These are phyloP conservation scores for Neurospora tetraspora DNA, from an alignment of 495 filamentous ascomycete species.

Conservation along the genomic window DNA sequence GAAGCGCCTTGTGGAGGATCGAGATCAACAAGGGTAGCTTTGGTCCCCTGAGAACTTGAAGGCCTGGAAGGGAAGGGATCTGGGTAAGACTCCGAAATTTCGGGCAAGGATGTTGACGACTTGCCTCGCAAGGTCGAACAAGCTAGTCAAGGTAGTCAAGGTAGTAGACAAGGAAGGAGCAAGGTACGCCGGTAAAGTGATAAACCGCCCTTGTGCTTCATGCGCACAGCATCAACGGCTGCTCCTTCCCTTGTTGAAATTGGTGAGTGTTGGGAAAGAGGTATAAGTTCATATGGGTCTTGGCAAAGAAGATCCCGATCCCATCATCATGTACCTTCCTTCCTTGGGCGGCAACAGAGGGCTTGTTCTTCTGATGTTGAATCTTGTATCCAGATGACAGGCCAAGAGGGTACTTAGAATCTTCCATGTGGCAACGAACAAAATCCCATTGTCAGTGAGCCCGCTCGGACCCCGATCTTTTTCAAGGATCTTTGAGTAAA, in stretches of 20 bases:
- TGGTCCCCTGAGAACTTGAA: not conserved
- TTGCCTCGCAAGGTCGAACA: not conserved
- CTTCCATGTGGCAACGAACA: not conserved
- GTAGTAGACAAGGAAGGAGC: not conserved
- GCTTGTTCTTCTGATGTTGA: not conserved
- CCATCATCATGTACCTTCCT: not conserved
- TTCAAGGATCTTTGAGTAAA: not conserved
- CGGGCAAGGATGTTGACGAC: not conserved
- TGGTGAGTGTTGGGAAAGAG: not conserved
- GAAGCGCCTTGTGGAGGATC: not conserved
- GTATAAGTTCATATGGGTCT: not conserved
- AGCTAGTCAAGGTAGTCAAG: not conserved
- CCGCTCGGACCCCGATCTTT: not conserved
- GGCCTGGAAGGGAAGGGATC: not conserved
- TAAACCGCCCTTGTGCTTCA: not conserved
- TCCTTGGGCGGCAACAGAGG: not conserved
- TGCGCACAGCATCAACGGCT: not conserved
- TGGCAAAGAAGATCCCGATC: not conserved
- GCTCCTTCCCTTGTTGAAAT: not conserved
- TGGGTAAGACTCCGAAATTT: not conserved
- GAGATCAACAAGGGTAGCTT: not conserved
- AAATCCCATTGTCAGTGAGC: not conserved
- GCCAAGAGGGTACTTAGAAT: not conserved
- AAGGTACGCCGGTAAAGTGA: not conserved
- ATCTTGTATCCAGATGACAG: not conserved